Conservation (phyloP, 176 grass and related monocot species). For the Poa annua region DNA sequence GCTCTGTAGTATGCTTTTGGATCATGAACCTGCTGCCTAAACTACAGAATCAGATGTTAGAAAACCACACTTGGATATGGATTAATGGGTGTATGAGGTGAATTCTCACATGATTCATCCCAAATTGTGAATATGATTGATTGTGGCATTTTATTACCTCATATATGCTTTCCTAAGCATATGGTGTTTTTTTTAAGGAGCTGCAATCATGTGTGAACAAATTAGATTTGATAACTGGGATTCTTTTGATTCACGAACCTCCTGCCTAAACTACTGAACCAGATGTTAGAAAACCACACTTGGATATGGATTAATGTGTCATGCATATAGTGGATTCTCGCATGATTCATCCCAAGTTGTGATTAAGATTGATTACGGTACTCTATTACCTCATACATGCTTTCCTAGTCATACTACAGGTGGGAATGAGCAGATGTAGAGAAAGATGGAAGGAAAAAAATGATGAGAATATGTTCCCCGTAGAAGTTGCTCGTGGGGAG, state of each 20-base stretch:
- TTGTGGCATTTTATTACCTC: not conserved
- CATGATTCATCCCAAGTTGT: not conserved
- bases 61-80: conserved; percentile 8
- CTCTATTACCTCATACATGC: not conserved
- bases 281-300: not conserved
- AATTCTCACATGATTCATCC: not conserved
- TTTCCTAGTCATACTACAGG: not conserved
- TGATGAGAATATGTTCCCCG: too few species aligned
- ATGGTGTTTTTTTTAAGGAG: too few species aligned
- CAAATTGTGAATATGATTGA: not conserved
- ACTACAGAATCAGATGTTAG: conserved; percentile 19
- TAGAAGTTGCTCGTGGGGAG: too few species aligned
- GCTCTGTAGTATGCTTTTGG: not conserved
- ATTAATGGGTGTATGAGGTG: not conserved
- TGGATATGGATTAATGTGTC: not conserved
- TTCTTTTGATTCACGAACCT: not conserved
- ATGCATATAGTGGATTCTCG: not conserved
- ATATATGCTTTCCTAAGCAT: not conserved
- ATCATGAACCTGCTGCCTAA: not conserved
- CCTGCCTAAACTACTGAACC: conserved; percentile 8
- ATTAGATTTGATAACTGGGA: not conserved
- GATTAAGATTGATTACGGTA: not conserved
- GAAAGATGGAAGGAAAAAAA: not conserved
- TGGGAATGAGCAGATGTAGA: not conserved
- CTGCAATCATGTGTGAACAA: not conserved